Percentiles rank a stretch among this genome's conserved stretches.
Conservation (phyloP, 768 basidiomycete species). For the Leccinellum albellum region DNA sequence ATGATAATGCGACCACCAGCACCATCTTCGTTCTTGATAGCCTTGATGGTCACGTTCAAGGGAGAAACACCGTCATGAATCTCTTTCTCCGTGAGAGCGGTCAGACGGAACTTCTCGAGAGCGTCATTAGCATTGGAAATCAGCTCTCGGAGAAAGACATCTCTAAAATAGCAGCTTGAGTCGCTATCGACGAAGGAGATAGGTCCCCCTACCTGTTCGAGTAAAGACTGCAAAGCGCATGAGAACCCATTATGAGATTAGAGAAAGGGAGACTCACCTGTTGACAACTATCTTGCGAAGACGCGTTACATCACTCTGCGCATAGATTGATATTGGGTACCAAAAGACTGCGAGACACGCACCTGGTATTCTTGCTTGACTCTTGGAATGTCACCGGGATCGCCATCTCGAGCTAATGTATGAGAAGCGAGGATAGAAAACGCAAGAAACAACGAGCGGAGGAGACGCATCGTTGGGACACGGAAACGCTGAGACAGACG, state of each 20-base stretch:
- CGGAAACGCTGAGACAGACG: background rate
- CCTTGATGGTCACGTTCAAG: conserved; percentile 88
- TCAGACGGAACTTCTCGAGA: conserved; percentile 88
- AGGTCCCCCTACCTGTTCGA: conserved; percentile 58
- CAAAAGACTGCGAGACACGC: conserved; percentile 9
- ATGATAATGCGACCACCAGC: conserved; percentile 71
- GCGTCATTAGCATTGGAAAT: conserved; percentile 97
- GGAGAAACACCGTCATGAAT: conserved; percentile 66
- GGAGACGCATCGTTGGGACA: conserved; percentile 51
- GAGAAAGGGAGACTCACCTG: conserved; percentile 42
- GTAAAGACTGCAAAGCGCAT: conserved; percentile 56
- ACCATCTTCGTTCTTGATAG: conserved; percentile 63
- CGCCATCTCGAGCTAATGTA: conserved; percentile 52
- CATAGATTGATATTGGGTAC: background rate
- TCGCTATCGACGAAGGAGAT: background rate
- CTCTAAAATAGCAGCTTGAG: conserved; percentile 39
- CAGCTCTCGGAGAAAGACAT: conserved; percentile 85
- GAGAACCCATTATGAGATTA: conserved; percentile 1
- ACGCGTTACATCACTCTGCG: conserved; percentile 88
- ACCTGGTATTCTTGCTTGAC: conserved; percentile 74
- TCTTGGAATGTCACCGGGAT: conserved; percentile 39
- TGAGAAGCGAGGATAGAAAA: conserved; percentile 42
- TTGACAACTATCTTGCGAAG: conserved; percentile 92
- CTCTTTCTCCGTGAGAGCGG: conserved; percentile 71
- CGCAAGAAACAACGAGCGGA: conserved; percentile 47